These are phyloP conservation scores for Dicorynia guianensis DNA, from an alignment of 306 rosid species.

Conservation along the genomic window DNA sequence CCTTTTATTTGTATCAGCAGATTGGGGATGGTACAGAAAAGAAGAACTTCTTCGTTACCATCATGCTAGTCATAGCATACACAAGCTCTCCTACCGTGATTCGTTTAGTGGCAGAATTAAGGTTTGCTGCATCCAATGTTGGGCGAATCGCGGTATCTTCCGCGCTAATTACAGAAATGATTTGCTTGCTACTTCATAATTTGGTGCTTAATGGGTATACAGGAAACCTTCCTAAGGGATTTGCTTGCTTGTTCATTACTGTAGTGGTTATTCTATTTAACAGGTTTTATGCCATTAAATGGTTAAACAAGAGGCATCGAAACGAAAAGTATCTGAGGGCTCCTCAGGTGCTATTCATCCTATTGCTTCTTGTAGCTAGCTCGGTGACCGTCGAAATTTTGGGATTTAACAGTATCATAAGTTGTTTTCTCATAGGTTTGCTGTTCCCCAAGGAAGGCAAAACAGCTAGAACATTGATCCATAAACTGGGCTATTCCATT, in stretches of 20 bases:
- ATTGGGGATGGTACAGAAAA: constrained; percentile 13
- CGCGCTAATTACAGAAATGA: constrained; percentile 69
- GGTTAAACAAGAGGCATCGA: constrained; percentile 65
- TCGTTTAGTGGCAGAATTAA: constrained; percentile 74
- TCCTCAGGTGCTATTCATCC: constrained; percentile 63
- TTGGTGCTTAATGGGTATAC: constrained; percentile 39
- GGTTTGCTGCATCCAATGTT: constrained; percentile 63
- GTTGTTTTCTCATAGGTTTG: constrained; percentile 68
- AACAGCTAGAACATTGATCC: constrained; percentile 77
- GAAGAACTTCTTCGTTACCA: constrained; percentile 35
- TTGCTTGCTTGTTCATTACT: constrained; percentile 25
- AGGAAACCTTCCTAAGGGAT: background rate
- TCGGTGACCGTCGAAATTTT: constrained; percentile 71
- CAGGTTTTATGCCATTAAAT: constrained; percentile 59
- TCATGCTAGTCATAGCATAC: constrained; percentile 66
- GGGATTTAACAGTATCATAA: constrained; percentile 65
- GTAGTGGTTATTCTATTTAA: constrained; percentile 34
- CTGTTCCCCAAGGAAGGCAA: constrained; percentile 85
- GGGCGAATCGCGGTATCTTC: constrained; percentile 71
- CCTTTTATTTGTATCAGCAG: constrained; percentile 60
- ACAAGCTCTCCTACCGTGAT: constrained; percentile 85
- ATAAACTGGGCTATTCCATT: constrained; percentile 77
- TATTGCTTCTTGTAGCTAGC: constrained; percentile 58
- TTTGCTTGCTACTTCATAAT: constrained; percentile 63
- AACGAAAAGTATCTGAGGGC: constrained; percentile 77